Evolutionary conservation across 345 rosid species (phyloP), one percentile per base, ranked within the genome.

Genomic region (Cochlearia excelsa): DNA sequence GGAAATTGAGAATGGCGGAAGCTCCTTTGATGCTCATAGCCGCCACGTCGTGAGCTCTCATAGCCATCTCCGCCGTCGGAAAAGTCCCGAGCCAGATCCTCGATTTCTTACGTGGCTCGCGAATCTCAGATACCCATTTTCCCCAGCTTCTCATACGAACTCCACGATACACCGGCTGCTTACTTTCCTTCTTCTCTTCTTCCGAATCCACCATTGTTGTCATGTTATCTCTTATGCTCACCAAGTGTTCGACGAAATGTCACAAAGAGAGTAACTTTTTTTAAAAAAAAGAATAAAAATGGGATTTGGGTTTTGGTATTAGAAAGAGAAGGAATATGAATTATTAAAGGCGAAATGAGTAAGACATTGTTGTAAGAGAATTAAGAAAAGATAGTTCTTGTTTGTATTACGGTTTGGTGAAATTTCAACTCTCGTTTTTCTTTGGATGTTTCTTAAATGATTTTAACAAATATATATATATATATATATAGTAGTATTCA

Each of bases 31-130:
- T 84, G 75, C 75, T 79, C 28, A 88, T 46, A 30, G 96, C 88
- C n/a, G 98, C 98, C 31, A 91, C 98, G 80, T 91, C 98, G 33
- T 91, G 98, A 1, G 98, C 98, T 38, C 98, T 89, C 61, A 95
- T 95, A 1, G 98, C 98, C 98, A 91, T 91, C 75, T 91, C 92
- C 0, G 98, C 79, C 8, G 88, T 88, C 40, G 82, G 71, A 70
- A 91, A 91, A 16, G 98, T 91, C 2, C 98, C 98, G 1, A 91
- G 85, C 98, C 98, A 91, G 84, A 91, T 91, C 75, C 98, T 80
- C 46, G 66, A 83, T 73, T 91, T 91, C 78, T 91, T 91, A 46
- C 96, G 65, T 27, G 98, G 98, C 67, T 91, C 90, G 4, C 98
- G 80, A 78, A 91, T 91, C 84, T 91, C 98, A 8, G 98, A 91